Evolutionary conservation across 306 rosid genomes (phyloP).

Genomic region (Begonia peltatifolia): DNA sequence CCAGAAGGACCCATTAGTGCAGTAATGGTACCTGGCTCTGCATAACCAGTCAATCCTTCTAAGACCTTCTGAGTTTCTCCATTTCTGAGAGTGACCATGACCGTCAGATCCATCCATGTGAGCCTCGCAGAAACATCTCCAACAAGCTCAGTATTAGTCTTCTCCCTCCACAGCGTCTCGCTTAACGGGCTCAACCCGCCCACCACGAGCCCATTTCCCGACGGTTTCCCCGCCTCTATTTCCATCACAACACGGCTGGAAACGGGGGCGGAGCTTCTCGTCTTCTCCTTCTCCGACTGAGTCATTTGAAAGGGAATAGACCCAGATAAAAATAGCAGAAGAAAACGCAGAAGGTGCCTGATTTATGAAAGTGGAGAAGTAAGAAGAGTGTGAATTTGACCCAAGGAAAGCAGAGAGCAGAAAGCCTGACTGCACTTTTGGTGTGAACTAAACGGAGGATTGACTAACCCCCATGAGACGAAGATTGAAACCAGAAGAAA

Average conservation of each 20-base stretch:
- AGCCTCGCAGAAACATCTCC: constrained; percentile 90
- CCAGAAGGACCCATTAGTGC: constrained; percentile 99
- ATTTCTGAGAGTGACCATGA: constrained; percentile 59
- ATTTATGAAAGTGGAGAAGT: no score
- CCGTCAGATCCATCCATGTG: constrained; percentile 96
- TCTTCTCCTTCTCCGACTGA: no score
- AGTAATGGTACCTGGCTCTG: constrained; percentile 91
- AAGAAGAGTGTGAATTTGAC: no score
- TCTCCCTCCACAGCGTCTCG: constrained; percentile 86
- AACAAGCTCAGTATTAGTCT: constrained; percentile 33
- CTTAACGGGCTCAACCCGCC: constrained; percentile 74
- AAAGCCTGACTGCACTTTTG: no score
- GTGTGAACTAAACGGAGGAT: no score
- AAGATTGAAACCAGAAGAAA: no score
- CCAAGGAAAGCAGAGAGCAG: no score
- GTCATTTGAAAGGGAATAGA: no score
- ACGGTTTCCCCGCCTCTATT: constrained; percentile 48
- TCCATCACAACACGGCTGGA: constrained; percentile 31
- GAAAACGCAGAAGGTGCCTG: no score
- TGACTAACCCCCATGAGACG: no score
- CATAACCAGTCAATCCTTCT: constrained; percentile 74
- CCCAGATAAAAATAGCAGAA: no score
- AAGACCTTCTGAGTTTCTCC: constrained; percentile 81
- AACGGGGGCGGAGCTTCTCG: no score
- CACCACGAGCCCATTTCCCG: constrained; percentile 24